A percentile compares a stretch with the other conserved stretches of the same genome.
phyloP scores from a whole-genome alignment of 331 rosid genomes.

The Acacia pycnantha region DNA sequence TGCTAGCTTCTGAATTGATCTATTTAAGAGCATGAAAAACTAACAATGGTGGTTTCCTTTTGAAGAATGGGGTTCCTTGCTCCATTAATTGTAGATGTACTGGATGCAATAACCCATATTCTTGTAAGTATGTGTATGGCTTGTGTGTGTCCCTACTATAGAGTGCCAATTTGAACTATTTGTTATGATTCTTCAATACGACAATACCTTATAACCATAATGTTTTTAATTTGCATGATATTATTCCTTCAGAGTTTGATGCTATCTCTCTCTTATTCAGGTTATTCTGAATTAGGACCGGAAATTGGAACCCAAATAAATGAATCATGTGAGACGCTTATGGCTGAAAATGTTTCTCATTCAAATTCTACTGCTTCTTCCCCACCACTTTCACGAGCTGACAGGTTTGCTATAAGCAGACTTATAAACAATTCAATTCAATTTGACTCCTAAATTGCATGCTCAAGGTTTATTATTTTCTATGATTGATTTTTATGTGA shows the following conservation, averaged over 20 bases:
- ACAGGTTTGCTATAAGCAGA: constrained; percentile 50
- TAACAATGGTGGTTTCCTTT: constrained; percentile 31
- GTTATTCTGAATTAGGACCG: constrained; percentile 43
- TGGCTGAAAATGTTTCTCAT: constrained; percentile 45
- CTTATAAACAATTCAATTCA: constrained; percentile 10
- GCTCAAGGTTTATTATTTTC: background rate
- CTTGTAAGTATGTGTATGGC: constrained; percentile 51
- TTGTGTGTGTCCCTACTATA: background rate
- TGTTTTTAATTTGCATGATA: background rate
- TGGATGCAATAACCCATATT: constrained; percentile 83
- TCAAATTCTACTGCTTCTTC: constrained; percentile 46
- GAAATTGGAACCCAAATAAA: constrained; percentile 63
- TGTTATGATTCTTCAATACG: background rate
- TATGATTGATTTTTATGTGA: constrained; percentile 3
- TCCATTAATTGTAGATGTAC: constrained; percentile 85
- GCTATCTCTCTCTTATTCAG: constrained; percentile 32
- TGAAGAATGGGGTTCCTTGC: constrained; percentile 95
- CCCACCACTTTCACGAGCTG: constrained; percentile 59
- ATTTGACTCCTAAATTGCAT: background rate
- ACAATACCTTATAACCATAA: too few relatives aligned
- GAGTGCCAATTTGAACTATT: constrained; percentile 1
- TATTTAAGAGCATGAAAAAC: constrained; percentile 29
- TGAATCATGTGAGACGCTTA: constrained; percentile 47
- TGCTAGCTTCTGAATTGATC: background rate
- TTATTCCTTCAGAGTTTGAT: constrained; percentile 1